These are phyloP conservation scores for Penicillium parvum DNA, from an alignment of 495 filamentous ascomycete genomes.

Conservation along the genomic window DNA sequence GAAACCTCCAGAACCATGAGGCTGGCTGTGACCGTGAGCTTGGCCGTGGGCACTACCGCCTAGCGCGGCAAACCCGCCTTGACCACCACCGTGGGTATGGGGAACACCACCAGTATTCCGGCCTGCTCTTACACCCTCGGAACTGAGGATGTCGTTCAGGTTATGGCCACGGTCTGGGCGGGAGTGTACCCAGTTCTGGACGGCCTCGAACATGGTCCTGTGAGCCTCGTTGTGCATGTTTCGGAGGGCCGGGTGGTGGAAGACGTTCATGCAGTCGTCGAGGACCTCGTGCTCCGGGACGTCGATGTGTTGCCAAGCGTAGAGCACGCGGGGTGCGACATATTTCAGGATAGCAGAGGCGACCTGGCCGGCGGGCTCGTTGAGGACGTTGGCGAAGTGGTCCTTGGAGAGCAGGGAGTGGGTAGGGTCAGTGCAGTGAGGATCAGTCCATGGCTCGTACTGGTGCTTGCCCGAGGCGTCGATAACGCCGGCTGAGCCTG, in stretches of 20 bases:
- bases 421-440: constrained; percentile 81
- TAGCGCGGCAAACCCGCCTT: constrained; percentile 25
- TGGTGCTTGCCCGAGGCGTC: constrained; percentile 78
- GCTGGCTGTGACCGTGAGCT: constrained; percentile 6
- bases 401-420: constrained; percentile 95
- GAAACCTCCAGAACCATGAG: constrained; percentile 12
- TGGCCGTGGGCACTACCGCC: constrained; percentile 20
- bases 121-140: constrained; percentile 74
- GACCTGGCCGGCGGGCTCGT: constrained; percentile 79
- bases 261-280: constrained; percentile 68
- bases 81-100: constrained; percentile 31
- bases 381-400: constrained; percentile 90
- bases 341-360: constrained; percentile 77
- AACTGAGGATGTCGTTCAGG: constrained; percentile 66
- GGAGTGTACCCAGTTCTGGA: constrained; percentile 69
- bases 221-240: constrained; percentile 72
- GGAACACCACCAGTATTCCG: constrained; percentile 61
- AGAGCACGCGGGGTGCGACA: constrained; percentile 77
- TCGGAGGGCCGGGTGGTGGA: constrained; percentile 84
- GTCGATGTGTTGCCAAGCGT: constrained; percentile 83
- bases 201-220: constrained; percentile 76
- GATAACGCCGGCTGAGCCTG: constrained; percentile 76
- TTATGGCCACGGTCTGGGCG: constrained; percentile 56
- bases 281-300: constrained; percentile 75
- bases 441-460: constrained; percentile 86